Base-by-base conservation (phyloP, 768 basidiomycete species). In the Paxillus ammoniavirescens region DNA sequence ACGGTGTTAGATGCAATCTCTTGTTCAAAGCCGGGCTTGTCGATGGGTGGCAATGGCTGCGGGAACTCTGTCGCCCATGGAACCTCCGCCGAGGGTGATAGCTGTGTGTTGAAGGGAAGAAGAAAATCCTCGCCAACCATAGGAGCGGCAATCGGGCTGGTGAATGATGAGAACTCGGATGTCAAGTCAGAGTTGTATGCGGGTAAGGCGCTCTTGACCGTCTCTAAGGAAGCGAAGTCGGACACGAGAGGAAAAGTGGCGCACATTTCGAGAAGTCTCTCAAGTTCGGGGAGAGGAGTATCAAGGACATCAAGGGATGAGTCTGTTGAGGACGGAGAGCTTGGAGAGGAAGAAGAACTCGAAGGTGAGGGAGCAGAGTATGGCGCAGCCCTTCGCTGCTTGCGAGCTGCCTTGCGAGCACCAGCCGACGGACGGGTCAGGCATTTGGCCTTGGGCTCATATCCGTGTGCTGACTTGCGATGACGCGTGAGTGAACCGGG, bases 401-500 rank as follows among this genome's bases (percentile, higher is more conserved):
- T 51, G 45, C 56, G 53, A 4, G 42, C 28, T 40, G 31, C 45
- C 17, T 18, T 50, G 7, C 48, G 42, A 5, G 26, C 3, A 13
- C 4, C 14, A 12, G 42, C 23, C 1, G 45, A 23, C 8, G 35
- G 31, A 15, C 30, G 36, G 7, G 3, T 28, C 10, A 49, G 38
- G 10, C 9, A 28, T 8, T 18, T 21, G 10, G 42, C 43, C 30
- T 58, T 65, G 0, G 61, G 64, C 18, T 45, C 44, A 17, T 69
- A 56, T 3, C 48, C 61, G 5, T 69, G 66, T 4, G 38, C 18
- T 1, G 43, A 5, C 33, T 55, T 59, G 4, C 65, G 59, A 35
- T 68, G 67, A 12, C 60, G 49, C 12, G 59, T 65, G 23, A 68
- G 53, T 1, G 61, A 60, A 7, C 58, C 63, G 2, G 67, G 65